phyloP scores from a whole-genome alignment of 352 stramenopile species.

The Phytophthora boehmeriae region DNA sequence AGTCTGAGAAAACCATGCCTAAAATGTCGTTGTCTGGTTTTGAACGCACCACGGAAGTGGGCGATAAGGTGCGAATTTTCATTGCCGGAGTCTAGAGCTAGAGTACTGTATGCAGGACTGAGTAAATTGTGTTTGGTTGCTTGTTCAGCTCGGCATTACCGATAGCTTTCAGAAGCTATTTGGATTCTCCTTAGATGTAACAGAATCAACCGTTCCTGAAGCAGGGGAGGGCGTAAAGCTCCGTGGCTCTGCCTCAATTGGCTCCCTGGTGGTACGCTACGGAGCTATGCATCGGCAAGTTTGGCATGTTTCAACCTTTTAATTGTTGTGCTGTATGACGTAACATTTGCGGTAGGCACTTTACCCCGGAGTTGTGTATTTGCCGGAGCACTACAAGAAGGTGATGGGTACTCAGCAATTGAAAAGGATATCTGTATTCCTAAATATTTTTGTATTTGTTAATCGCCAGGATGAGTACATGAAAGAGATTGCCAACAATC shows the following conservation, averaged over 20 bases:
- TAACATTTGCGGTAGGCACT: constrained; percentile 45
- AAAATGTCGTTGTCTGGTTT: constrained; percentile 78
- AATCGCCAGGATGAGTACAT: constrained; percentile 55
- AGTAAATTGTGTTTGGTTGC: constrained; percentile 9
- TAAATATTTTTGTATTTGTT: neutral
- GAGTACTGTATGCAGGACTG: neutral
- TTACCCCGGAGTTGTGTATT: constrained; percentile 81
- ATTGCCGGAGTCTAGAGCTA: neutral
- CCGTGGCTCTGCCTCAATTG: constrained; percentile 58
- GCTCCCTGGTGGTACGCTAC: constrained; percentile 68
- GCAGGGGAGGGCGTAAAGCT: constrained; percentile 82
- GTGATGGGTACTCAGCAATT: constrained; percentile 22
- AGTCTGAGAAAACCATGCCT: constrained; percentile 32
- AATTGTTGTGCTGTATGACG: no score
- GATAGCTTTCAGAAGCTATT: constrained; percentile 60
- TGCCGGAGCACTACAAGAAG: constrained; percentile 89
- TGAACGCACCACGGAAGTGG: constrained; percentile 42
- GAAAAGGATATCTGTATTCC: neutral
- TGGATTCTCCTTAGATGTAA: constrained; percentile 75
- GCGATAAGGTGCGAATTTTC: constrained; percentile 24
- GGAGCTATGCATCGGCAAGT: neutral
- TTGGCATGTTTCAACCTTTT: no score
- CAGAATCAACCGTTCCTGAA: constrained; percentile 61
- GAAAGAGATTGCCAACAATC: constrained; percentile 75
- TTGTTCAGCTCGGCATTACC: constrained; percentile 32